These are phyloP conservation scores for Coemansia asiatica DNA, from an alignment of 192 early-diverging fungal species.

Conservation along the genomic window DNA sequence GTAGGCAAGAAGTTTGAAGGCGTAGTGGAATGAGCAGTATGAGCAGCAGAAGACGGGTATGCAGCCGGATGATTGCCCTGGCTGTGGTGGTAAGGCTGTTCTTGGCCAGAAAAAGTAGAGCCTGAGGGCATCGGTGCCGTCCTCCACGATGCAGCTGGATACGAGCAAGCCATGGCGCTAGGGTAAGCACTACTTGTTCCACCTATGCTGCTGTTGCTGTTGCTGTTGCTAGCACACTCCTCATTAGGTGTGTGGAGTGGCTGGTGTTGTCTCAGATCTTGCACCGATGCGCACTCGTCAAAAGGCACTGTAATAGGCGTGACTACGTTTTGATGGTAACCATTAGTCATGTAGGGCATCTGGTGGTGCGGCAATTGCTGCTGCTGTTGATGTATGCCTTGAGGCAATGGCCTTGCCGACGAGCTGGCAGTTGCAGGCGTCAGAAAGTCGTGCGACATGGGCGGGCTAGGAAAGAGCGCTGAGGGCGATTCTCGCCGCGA, in stretches of 20 bases:
- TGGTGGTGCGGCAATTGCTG: neutral
- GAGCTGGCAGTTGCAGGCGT: neutral
- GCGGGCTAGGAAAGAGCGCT: neutral
- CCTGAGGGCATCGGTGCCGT: neutral
- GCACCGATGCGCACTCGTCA: neutral
- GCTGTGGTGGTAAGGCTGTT: neutral
- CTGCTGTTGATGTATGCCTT: neutral
- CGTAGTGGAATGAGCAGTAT: neutral
- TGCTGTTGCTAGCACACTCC: neutral
- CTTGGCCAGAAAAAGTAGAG: neutral
- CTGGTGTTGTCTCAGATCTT: neutral
- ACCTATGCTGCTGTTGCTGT: neutral
- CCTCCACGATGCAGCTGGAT: conserved; percentile 1
- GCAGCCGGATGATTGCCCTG: neutral
- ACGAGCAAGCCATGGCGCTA: conserved; percentile 5
- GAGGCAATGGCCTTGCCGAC: neutral
- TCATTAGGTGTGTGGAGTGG: neutral
- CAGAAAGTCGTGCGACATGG: neutral
- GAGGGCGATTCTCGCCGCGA: neutral
- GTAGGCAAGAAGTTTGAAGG: conserved; percentile 1
- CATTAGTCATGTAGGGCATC: neutral
- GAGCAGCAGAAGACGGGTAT: neutral
- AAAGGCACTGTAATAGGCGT: neutral
- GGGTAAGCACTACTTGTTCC: neutral
- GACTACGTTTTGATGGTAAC: neutral